phyloP scores from a whole-genome alignment of 305 asterid genomes.

The Petunia hybrid region DNA sequence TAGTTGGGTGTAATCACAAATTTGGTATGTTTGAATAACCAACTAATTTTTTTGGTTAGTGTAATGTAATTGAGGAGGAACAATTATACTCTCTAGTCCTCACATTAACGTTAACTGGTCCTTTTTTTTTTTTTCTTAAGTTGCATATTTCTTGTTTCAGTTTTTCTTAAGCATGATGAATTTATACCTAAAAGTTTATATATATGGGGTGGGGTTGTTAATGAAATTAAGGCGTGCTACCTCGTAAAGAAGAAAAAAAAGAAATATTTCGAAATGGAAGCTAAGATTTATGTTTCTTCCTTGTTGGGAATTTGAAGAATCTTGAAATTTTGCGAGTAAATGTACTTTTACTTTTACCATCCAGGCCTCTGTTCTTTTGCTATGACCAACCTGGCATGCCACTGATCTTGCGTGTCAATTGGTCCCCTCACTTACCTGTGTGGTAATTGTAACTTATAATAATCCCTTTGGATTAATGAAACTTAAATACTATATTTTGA shows the following conservation, averaged over 20 bases:
- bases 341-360: background rate
- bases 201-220: too few relatives aligned
- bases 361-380: background rate
- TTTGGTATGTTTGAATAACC: too few relatives aligned
- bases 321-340: slow-evolving; percentile 29
- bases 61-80: too few relatives aligned
- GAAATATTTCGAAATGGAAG: background rate
- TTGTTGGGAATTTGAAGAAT: slow-evolving; percentile 38
- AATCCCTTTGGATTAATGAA: background rate
- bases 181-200: too few relatives aligned
- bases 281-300: background rate
- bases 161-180: too few relatives aligned
- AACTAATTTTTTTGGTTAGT: too few relatives aligned
- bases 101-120: too few relatives aligned
- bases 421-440: background rate
- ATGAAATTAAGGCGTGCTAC: background rate
- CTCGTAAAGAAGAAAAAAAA: background rate
- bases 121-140: too few relatives aligned
- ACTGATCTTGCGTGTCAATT: slow-evolving; percentile 12
- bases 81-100: too few relatives aligned
- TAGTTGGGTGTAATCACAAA: too few relatives aligned
- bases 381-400: slow-evolving; percentile 13
- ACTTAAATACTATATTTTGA: background rate
- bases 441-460: too few relatives aligned
- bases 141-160: too few relatives aligned